A percentile compares a stretch with the other conserved stretches of the same genome.
Evolutionary conservation across 1,139 yeast species (phyloP).

Genomic region (Geotrichum siamense): DNA sequence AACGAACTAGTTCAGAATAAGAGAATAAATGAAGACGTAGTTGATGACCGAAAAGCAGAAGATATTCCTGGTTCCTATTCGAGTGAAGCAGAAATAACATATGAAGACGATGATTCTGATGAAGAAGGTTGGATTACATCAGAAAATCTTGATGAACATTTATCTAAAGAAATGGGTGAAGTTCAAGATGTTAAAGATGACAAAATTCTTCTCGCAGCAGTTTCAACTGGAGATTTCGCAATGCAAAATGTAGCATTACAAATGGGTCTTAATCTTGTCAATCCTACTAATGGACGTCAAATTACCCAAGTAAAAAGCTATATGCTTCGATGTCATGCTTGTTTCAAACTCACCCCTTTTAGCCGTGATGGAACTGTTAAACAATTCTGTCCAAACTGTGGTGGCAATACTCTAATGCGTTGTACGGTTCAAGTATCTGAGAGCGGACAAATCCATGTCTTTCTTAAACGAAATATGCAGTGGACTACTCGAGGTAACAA

Average conservation of each 20-base stretch:
- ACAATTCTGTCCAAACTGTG: conserved; percentile 95
- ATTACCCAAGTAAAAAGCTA: conserved; percentile 81
- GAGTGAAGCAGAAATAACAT: not conserved
- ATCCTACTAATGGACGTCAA: conserved; percentile 74
- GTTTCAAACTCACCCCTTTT: conserved; percentile 73
- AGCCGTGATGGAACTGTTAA: conserved; percentile 69
- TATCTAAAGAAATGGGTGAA: conserved; percentile 19
- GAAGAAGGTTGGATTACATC: conserved; percentile 94
- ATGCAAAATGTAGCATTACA: conserved; percentile 93
- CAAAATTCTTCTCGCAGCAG: conserved; percentile 53
- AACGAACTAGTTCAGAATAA: not conserved
- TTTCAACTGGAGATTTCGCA: conserved; percentile 95
- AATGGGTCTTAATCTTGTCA: conserved; percentile 79
- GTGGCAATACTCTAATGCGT: conserved; percentile 81
- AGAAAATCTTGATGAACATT: conserved; percentile 50
- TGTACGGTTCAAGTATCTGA: conserved; percentile 82
- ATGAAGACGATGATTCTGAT: conserved; percentile 42
- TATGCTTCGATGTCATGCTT: conserved; percentile 96
- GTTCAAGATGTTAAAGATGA: conserved; percentile 20
- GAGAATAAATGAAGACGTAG: conserved; percentile 1
- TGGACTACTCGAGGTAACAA: conserved; percentile 89
- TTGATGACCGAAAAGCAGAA: not conserved
- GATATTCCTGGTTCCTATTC: not conserved
- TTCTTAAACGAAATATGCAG: conserved; percentile 81
- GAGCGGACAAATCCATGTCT: conserved; percentile 84